Evolutionary conservation across 768 basidiomycete genomes (phyloP).

Genomic region (Dacryopinax primogenitus): DNA sequence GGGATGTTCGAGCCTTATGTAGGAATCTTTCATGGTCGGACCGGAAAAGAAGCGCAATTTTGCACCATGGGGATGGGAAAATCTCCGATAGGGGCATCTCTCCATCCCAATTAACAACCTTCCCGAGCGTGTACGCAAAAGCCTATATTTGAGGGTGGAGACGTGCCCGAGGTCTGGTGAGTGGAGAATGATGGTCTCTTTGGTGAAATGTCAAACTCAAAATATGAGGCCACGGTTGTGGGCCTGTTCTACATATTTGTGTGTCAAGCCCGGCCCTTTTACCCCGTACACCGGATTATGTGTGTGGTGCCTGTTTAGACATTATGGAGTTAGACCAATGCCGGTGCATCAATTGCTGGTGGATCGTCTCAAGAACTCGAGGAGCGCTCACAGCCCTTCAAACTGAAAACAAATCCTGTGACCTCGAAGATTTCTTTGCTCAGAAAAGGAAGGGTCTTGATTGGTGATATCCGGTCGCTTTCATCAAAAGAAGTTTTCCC

Average conservation of each 20-base stretch:
- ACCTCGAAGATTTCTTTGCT: neutral
- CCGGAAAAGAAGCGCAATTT: neutral
- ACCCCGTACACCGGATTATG: no score
- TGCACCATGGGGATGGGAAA: neutral
- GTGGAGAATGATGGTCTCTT: conserved; percentile 8
- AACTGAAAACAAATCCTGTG: neutral
- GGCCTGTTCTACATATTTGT: no score
- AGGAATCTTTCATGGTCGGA: neutral
- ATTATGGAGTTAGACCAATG: no score
- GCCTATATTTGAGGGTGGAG: neutral
- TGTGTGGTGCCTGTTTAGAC: no score
- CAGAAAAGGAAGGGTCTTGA: conserved; percentile 5
- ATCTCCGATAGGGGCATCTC: neutral
- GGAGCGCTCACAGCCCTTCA: neutral
- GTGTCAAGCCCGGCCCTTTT: no score
- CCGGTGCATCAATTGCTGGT: neutral
- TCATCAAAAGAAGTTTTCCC: neutral
- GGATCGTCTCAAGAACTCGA: neutral
- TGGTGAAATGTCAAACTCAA: conserved; percentile 5
- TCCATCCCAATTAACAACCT: neutral
- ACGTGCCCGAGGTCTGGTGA: no score
- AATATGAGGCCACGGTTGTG: no score
- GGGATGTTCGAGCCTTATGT: neutral
- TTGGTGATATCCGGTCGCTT: neutral
- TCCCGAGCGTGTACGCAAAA: neutral